Percentiles rank a stretch among this genome's conserved stretches.
These are phyloP conservation scores for Phytopythium delawarense DNA, from an alignment of 352 stramenopile genomes.

Conservation along the genomic window DNA sequence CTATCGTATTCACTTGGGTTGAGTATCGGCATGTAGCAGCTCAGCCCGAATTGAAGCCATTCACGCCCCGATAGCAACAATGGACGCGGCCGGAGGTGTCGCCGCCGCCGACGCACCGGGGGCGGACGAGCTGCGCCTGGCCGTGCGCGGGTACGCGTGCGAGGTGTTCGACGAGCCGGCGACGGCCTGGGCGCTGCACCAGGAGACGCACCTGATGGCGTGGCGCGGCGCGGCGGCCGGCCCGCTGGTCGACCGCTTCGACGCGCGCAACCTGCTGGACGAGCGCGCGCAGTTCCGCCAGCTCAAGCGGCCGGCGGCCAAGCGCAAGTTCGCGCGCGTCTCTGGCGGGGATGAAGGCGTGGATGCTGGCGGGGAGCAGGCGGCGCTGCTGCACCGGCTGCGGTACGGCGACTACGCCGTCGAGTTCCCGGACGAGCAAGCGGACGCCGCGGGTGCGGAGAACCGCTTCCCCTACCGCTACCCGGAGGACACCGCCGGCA, in stretches of 20 bases:
- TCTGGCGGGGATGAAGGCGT: neutral
- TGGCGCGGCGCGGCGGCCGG: slow-evolving; percentile 34
- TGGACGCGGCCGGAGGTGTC: neutral
- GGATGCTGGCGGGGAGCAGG: neutral
- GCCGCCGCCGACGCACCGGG: neutral
- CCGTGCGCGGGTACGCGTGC: slow-evolving; percentile 43
- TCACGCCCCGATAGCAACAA: neutral
- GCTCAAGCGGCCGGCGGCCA: slow-evolving; percentile 27
- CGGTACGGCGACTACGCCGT: slow-evolving; percentile 43
- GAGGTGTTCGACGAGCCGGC: slow-evolving; percentile 46
- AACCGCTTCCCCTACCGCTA: slow-evolving; percentile 48
- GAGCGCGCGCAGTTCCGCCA: slow-evolving; percentile 41
- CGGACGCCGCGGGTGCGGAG: slow-evolving; percentile 10
- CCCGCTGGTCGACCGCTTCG: slow-evolving; percentile 53
- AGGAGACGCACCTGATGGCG: slow-evolving; percentile 50
- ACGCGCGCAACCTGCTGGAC: slow-evolving; percentile 57
- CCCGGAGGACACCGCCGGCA: slow-evolving; percentile 20
- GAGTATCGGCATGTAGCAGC: neutral
- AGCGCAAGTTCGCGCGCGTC: neutral
- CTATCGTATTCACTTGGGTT: neutral
- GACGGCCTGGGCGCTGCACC: slow-evolving; percentile 42
- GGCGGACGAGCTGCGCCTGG: slow-evolving; percentile 16
- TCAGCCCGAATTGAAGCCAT: neutral
- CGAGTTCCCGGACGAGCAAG: slow-evolving; percentile 26
- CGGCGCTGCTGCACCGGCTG: slow-evolving; percentile 30